Evolutionary conservation across 768 basidiomycete species (phyloP).

Genomic region (Leccinum truebloodii): DNA sequence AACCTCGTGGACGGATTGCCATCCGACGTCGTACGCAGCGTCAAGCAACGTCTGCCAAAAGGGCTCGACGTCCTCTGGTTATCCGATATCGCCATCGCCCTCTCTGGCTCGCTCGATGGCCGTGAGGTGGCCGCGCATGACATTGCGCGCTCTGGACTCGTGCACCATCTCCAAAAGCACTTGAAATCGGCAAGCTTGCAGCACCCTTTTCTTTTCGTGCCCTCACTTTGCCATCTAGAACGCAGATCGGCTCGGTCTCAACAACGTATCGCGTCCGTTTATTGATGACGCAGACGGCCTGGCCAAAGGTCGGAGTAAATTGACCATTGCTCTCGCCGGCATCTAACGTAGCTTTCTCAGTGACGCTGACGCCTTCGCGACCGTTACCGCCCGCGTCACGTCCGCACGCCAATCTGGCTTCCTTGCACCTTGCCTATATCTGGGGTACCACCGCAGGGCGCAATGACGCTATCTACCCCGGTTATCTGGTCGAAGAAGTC

Average conservation of each 20-base stretch:
- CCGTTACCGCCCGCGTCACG: constrained; percentile 31
- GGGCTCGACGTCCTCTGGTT: constrained; percentile 26
- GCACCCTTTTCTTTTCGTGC: constrained; percentile 2
- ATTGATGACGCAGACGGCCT: constrained; percentile 45
- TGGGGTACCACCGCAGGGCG: constrained; percentile 34
- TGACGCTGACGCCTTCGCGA: constrained; percentile 42
- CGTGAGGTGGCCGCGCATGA: constrained; percentile 37
- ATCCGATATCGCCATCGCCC: constrained; percentile 50
- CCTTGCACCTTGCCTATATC: constrained; percentile 43
- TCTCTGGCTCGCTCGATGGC: constrained; percentile 56
- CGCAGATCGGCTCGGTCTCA: constrained; percentile 54
- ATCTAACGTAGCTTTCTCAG: constrained; percentile 29
- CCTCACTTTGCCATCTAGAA: constrained; percentile 47
- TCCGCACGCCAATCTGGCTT: constrained; percentile 33
- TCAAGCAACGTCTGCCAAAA: constrained; percentile 38
- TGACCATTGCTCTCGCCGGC: constrained; percentile 7
- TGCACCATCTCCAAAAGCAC: constrained; percentile 49
- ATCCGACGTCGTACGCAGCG: constrained; percentile 29
- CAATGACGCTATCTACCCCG: constrained; percentile 13
- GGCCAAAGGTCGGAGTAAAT: constrained; percentile 39
- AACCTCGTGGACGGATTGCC: constrained; percentile 37
- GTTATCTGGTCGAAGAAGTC: constrained; percentile 35
- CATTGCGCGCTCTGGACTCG: constrained; percentile 52
- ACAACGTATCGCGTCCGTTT: constrained; percentile 53
- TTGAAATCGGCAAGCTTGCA: constrained; percentile 45